Evolutionary conservation across 1,139 yeast genomes (phyloP).

Genomic region (Pichia sp.): DNA sequence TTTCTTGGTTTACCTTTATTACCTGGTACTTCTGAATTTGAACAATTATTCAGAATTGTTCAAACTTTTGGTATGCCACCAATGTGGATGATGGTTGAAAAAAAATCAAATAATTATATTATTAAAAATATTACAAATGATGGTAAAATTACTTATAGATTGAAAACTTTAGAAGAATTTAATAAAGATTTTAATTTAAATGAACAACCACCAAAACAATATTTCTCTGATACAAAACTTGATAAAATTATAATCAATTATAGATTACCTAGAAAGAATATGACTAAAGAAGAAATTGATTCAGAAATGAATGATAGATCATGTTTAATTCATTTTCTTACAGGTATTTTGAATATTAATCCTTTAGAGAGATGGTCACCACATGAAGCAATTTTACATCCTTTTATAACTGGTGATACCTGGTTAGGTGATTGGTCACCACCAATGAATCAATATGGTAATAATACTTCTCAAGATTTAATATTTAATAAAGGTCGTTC

Average conservation of each 20-base stretch:
- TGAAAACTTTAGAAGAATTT: constrained; percentile 56
- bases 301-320: constrained; percentile 67
- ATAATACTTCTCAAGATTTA: background rate
- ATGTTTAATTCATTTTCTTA: constrained; percentile 67
- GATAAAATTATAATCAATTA: constrained; percentile 74
- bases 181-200: constrained; percentile 45
- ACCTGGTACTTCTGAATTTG: constrained; percentile 92
- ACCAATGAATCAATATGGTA: constrained; percentile 30
- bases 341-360: constrained; percentile 71
- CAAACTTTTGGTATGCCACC: constrained; percentile 87
- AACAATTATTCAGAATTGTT: constrained; percentile 76
- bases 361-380: constrained; percentile 97
- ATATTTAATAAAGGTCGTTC: constrained; percentile 11
- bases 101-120: constrained; percentile 68
- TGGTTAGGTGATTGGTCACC: constrained; percentile 43
- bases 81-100: constrained; percentile 93
- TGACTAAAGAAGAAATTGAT: constrained; percentile 51
- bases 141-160: constrained; percentile 32
- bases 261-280: constrained; percentile 60
- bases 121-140: constrained; percentile 31
- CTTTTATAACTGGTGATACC: constrained; percentile 59
- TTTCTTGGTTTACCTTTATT: constrained; percentile 90
- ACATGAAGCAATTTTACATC: constrained; percentile 88
- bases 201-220: constrained; percentile 79
- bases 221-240: constrained; percentile 67